Evolutionary conservation across 805 yeast species (phyloP).

Genomic region (Metschnikowia continentalis): DNA sequence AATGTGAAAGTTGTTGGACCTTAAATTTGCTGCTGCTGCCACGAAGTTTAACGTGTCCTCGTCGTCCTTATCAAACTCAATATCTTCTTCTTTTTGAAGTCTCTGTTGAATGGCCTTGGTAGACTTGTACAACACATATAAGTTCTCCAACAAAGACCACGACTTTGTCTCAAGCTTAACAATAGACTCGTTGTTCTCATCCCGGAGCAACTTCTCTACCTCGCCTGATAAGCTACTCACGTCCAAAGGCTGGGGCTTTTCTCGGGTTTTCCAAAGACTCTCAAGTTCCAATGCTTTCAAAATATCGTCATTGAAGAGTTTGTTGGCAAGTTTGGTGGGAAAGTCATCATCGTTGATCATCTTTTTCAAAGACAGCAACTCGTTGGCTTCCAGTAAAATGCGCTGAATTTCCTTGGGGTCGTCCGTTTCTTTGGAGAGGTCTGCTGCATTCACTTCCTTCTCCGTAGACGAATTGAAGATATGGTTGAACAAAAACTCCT

Average conservation of each 20-base stretch:
- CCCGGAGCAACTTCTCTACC: constrained; percentile 12
- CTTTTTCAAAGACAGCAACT: constrained; percentile 41
- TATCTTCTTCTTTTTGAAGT: constrained; percentile 27
- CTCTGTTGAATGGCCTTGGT: constrained; percentile 50
- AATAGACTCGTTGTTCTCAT: constrained; percentile 21
- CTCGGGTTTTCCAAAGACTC: constrained; percentile 72
- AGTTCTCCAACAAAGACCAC: constrained; percentile 64
- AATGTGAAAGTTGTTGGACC: constrained; percentile 68
- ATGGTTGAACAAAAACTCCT: constrained; percentile 79
- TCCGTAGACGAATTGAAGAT: constrained; percentile 55
- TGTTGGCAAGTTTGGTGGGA: constrained; percentile 45
- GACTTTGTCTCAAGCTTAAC: constrained; percentile 35
- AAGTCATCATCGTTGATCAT: constrained; percentile 19
- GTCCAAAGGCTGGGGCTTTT: constrained; percentile 61
- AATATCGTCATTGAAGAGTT: constrained; percentile 72
- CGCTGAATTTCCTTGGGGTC: constrained; percentile 62
- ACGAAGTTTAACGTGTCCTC: constrained; percentile 87
- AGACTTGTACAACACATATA: constrained; percentile 53
- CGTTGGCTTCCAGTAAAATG: constrained; percentile 63
- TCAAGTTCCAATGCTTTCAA: constrained; percentile 66
- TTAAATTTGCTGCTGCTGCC: constrained; percentile 74
- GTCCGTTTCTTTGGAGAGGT: constrained; percentile 48
- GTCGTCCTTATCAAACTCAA: constrained; percentile 92
- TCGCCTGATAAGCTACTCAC: constrained; percentile 18
- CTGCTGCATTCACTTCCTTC: constrained; percentile 18